phyloP scores from a whole-genome alignment of 148 eudicot species.

The Arctostaphylos glauca region DNA sequence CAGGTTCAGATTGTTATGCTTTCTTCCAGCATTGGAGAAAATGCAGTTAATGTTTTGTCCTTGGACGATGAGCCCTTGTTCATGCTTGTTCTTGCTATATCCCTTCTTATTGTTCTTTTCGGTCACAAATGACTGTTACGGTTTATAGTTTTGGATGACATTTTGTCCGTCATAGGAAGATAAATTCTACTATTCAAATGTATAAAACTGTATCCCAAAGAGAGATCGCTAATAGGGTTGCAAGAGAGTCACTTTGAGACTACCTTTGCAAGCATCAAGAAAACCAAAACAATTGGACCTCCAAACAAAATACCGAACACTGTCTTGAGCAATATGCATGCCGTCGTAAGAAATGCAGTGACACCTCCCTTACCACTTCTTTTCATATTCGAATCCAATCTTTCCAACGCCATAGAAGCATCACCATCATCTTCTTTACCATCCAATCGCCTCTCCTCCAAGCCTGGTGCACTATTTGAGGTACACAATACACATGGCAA shows the following conservation, averaged over 20 bases:
- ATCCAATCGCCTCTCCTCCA: not conserved
- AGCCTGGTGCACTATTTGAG: constrained; percentile 13
- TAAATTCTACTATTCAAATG: too few species aligned
- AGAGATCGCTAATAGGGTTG: not conserved
- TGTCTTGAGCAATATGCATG: not conserved
- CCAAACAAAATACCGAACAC: not conserved
- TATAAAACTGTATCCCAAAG: too few species aligned
- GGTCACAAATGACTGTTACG: too few species aligned
- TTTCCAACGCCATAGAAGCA: not conserved
- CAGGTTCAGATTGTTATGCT: too few species aligned
- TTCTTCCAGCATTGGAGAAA: too few species aligned
- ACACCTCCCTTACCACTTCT: not conserved
- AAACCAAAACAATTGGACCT: not conserved
- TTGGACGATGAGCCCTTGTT: too few species aligned
- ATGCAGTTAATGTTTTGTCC: too few species aligned
- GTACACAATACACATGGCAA: constrained; percentile 17
- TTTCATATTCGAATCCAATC: not conserved
- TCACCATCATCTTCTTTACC: not conserved
- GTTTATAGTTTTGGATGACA: too few species aligned
- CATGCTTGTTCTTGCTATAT: too few species aligned
- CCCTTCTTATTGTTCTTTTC: too few species aligned
- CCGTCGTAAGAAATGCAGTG: not conserved
- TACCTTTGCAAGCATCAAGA: not conserved
- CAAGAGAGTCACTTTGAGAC: not conserved
- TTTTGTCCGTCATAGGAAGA: too few species aligned